Conservation (phyloP, 495 filamentous ascomycete species). For the Penicillium waksmanii region DNA sequence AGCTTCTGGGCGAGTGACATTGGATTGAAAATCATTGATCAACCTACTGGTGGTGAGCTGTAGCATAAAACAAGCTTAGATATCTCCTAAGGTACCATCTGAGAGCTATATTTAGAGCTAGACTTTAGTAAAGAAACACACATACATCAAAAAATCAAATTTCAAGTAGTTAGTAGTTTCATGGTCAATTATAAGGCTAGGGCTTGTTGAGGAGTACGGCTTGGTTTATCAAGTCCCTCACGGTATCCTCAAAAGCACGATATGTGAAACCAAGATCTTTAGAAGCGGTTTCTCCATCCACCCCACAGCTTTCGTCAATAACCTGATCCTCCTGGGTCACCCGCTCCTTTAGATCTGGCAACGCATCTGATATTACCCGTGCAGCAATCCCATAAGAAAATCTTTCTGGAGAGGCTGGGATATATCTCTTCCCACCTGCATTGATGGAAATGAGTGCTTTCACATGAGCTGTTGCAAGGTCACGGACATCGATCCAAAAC, state of each 20-base stretch:
- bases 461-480: conserved; percentile 1
- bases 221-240: conserved; percentile 15
- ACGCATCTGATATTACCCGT: not conserved
- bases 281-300: conserved; percentile 5
- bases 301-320: not conserved
- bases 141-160: not conserved
- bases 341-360: not conserved
- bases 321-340: not conserved
- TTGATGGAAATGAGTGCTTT: not conserved
- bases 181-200: not conserved
- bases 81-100: too few species aligned
- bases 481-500: conserved; percentile 8
- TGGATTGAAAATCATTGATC: not conserved
- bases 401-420: not conserved
- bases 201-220: conserved; percentile 22
- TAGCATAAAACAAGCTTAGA: not conserved
- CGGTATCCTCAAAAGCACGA: conserved; percentile 1
- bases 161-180: not conserved
- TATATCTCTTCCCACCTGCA: not conserved
- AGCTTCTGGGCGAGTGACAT: not conserved
- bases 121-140: too few species aligned
- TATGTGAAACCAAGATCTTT: not conserved
- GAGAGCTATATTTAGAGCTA: too few species aligned
- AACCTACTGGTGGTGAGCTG: not conserved
- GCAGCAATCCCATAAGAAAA: conserved; percentile 3